Percentiles rank a stretch among this genome's conserved stretches.
Conservation (phyloP, 2,329 filamentous ascomycete species). For the Neocatenulostroma microsporum region DNA sequence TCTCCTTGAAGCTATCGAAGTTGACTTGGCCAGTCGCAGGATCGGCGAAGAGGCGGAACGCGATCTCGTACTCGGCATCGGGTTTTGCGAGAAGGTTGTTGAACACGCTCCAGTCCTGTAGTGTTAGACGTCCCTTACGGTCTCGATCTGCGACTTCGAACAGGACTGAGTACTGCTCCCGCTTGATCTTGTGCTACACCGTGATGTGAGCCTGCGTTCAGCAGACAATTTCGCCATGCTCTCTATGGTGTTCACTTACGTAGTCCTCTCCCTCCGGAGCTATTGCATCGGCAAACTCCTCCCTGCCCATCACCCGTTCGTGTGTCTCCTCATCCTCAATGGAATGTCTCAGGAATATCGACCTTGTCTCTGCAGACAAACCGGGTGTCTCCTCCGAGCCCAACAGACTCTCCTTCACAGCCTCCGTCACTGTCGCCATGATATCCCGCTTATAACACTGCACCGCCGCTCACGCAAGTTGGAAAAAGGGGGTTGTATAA, state of each 20-base stretch:
- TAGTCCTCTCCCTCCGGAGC: conserved; percentile 83
- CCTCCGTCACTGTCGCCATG: conserved; percentile 61
- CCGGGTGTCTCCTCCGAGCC: conserved; percentile 45
- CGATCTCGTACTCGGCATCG: conserved; percentile 97
- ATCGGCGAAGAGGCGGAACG: conserved; percentile 91
- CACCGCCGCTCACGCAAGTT: too few species aligned
- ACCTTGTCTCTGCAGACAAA: conserved; percentile 66
- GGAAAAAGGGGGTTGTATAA: too few species aligned
- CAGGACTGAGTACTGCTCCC: conserved; percentile 89
- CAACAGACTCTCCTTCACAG: conserved; percentile 36
- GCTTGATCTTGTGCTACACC: conserved; percentile 96
- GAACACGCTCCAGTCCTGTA: conserved; percentile 87
- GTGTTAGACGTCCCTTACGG: conserved; percentile 61
- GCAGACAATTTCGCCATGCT: too few species aligned
- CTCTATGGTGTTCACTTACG: too few species aligned
- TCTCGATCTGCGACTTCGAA: conserved; percentile 84
- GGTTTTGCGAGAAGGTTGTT: conserved; percentile 89
- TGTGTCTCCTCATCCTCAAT: conserved; percentile 65
- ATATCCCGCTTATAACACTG: conserved; percentile 24
- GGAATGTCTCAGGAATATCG: conserved; percentile 69
- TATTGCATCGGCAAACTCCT: conserved; percentile 87
- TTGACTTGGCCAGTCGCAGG: conserved; percentile 77
- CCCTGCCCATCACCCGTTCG: conserved; percentile 69
- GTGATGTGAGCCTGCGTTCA: too few species aligned
- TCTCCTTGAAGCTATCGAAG: conserved; percentile 75